Evolutionary conservation across 495 filamentous ascomycete species (phyloP).

Genomic region (Aspergillus sclerotioniger): DNA sequence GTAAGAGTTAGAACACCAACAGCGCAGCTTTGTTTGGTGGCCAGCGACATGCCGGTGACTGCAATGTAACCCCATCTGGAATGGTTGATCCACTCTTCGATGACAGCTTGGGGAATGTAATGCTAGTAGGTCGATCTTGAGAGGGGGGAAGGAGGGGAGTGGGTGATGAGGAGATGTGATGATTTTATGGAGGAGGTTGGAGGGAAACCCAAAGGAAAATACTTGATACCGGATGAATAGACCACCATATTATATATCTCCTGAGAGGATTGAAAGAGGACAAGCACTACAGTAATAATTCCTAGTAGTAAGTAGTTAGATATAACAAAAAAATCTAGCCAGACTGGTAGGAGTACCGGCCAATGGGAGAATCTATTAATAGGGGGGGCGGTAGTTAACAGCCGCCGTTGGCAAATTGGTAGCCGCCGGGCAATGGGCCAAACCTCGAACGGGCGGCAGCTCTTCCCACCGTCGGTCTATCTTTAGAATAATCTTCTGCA

Average conservation of each 20-base stretch:
- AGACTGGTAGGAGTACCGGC: background rate
- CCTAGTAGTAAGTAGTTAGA: too few relatives aligned
- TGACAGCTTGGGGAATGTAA: too few relatives aligned
- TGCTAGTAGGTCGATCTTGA: too few relatives aligned
- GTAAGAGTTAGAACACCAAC: background rate
- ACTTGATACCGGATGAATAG: too few relatives aligned
- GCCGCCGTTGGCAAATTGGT: constrained; percentile 5
- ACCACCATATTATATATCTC: too few relatives aligned
- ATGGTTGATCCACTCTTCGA: background rate
- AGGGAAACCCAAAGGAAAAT: too few relatives aligned
- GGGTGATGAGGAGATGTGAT: too few relatives aligned
- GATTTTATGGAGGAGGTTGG: too few relatives aligned
- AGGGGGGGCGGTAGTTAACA: constrained; percentile 3
- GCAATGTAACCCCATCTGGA: background rate
- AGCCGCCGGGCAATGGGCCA: background rate
- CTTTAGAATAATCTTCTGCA: constrained; percentile 38
- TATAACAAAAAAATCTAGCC: too few relatives aligned
- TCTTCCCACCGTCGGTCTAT: constrained; percentile 25
- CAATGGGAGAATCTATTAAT: background rate
- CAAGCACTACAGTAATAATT: too few relatives aligned
- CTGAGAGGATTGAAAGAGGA: too few relatives aligned
- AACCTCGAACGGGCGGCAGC: background rate
- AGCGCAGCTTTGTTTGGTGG: background rate
- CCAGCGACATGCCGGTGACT: background rate
- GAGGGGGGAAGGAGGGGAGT: too few relatives aligned